A percentile compares a stretch with the other conserved stretches of the same genome.
Evolutionary conservation across 1,139 yeast genomes (phyloP).

Genomic region (Hyphopichia khmerensis): DNA sequence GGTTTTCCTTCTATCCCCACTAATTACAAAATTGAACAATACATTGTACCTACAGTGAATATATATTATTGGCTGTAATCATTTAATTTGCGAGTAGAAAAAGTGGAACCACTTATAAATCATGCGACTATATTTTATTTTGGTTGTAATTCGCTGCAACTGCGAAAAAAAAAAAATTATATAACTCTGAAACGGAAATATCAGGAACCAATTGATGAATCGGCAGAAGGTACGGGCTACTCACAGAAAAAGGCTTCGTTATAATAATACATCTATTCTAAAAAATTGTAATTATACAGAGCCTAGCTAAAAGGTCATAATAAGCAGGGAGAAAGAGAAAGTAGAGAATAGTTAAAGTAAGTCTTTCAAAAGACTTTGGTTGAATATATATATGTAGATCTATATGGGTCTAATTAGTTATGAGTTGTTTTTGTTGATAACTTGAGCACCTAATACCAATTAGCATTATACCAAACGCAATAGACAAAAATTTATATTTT

Average conservation of each 20-base stretch:
- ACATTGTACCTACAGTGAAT: not conserved
- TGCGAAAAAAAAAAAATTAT: not conserved
- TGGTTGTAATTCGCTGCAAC: constrained; percentile 1
- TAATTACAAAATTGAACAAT: too few species aligned
- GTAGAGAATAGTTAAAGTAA: not conserved
- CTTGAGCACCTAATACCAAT: constrained; percentile 40
- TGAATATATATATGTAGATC: too few species aligned
- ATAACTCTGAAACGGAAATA: not conserved
- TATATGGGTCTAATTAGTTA: not conserved
- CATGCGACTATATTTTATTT: not conserved
- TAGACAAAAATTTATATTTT: constrained; percentile 44
- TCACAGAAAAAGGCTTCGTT: too few species aligned
- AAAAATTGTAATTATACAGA: not conserved
- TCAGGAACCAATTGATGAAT: too few species aligned
- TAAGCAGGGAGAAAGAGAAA: not conserved
- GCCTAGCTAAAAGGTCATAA: not conserved
- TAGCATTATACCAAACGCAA: constrained; percentile 45
- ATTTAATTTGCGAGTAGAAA: not conserved
- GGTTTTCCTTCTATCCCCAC: too few species aligned
- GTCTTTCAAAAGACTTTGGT: too few species aligned
- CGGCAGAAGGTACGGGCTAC: too few species aligned
- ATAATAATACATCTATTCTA: not conserved
- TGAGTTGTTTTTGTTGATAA: not conserved
- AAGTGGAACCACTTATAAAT: constrained; percentile 4
- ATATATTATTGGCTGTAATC: constrained; percentile 3